Evolutionary conservation across 345 rosid genomes (phyloP), one percentile per base, ranked within the genome.

Genomic region (Psidium guajava): DNA sequence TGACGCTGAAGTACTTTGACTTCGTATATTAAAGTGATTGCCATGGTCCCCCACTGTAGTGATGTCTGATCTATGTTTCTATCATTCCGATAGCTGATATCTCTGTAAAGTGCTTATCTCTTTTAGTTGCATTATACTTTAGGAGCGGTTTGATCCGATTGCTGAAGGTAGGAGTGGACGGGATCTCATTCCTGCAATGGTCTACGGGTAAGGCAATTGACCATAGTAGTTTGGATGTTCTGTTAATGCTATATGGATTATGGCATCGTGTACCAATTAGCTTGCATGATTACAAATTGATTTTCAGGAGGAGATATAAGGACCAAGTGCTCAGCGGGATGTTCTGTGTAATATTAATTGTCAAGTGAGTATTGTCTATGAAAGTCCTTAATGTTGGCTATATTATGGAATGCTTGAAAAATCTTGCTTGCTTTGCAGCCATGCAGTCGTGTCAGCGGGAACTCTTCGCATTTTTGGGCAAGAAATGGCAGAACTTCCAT

Each of bases 101-200:
- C 44, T 54, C 83, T 14, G 16, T 82, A 56, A 42, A 42, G 82
- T 52, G 58, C 58, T 55, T n/a, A 55, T 55, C 58, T 55, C n/a
- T 55, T 55, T 21, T 55, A 55, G 58, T 55, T 55, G n/a, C 36
- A 84, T 82, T 85, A n/a, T 86, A 51, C 86, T 83, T 82, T 54
- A 97, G 98, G 99, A 96, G 64, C 91, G 93, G 47, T 97, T 97
- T 90, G 95, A 91, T 93, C 98, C 98, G n/a, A 96, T 96, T 82
- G 88, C 91, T 84, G 98, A 93, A 81, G 85, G 90, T 85, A 93
- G 92, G 81, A 85, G 86, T 80, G 90, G 90, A 86, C 91, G 90
- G 82, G 99, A 97, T 88, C 94, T 97, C 36, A 95, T 97, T 61
- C 98, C 99, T 24, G 88, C 94, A 28, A 95, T 97, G 95, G 96